Evolutionary conservation across 768 basidiomycete genomes (phyloP).

Genomic region (Boletellus ananas): DNA sequence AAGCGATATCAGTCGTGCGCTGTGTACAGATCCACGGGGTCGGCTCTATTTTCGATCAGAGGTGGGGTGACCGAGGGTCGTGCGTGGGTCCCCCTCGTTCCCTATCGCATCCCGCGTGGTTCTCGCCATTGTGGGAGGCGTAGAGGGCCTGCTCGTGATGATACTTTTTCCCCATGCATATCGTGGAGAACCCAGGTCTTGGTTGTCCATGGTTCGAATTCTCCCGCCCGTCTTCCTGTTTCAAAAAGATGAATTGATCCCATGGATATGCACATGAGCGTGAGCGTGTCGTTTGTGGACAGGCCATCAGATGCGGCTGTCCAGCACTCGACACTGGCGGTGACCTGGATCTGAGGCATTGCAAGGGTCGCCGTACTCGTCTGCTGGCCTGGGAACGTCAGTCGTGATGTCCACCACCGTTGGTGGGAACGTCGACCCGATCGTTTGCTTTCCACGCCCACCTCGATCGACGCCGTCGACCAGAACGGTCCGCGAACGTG

Average conservation of each 20-base stretch:
- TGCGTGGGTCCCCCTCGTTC: not conserved
- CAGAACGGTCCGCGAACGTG: slow-evolving; percentile 2
- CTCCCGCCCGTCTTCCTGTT: slow-evolving; percentile 14
- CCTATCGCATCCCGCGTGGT: not conserved
- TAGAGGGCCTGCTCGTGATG: slow-evolving; percentile 4
- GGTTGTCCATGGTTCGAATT: slow-evolving; percentile 8
- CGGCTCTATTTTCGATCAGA: too few relatives aligned
- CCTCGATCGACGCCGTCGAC: slow-evolving; percentile 12
- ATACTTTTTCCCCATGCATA: slow-evolving; percentile 4
- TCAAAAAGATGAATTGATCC: slow-evolving; percentile 21
- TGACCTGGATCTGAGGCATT: not conserved
- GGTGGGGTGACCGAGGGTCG: too few relatives aligned
- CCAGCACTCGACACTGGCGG: slow-evolving; percentile 7
- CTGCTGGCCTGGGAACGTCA: slow-evolving; percentile 10
- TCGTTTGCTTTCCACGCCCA: slow-evolving; percentile 1
- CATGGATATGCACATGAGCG: slow-evolving; percentile 2
- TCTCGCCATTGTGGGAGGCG: slow-evolving; percentile 6
- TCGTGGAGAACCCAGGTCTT: slow-evolving; percentile 5
- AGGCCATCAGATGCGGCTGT: not conserved
- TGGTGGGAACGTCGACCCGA: too few relatives aligned
- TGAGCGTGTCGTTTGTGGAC: not conserved
- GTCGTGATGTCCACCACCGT: too few relatives aligned
- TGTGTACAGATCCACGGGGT: slow-evolving; percentile 1
- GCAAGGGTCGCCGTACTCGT: not conserved
- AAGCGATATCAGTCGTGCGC: not conserved